A percentile compares a stretch with the other conserved stretches of the same genome.
These are phyloP conservation scores for Cyberlindnera americana DNA, from an alignment of 805 yeast species.

Conservation along the genomic window DNA sequence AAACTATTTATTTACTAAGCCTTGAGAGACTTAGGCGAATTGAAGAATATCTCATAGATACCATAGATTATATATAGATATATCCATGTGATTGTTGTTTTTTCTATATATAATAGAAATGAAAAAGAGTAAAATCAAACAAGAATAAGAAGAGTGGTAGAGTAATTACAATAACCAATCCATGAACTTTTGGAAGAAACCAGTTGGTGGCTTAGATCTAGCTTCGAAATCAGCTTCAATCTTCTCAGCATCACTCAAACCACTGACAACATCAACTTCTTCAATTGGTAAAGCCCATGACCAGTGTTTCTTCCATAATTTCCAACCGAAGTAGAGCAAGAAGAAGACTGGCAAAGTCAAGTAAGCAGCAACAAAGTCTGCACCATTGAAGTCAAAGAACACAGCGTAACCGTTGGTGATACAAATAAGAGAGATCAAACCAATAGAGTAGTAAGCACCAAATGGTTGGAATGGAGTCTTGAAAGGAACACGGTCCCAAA, in stretches of 20 bases:
- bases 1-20: too few species aligned
- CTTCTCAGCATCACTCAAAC: constrained; percentile 57
- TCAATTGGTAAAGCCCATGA: constrained; percentile 48
- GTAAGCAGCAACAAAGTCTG: constrained; percentile 70
- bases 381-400: constrained; percentile 39
- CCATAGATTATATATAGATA: too few species aligned
- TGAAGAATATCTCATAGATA: too few species aligned
- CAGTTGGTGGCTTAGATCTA: constrained; percentile 9
- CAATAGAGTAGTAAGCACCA: constrained; percentile 52
- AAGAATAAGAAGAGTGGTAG: background rate
- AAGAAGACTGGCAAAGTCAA: constrained; percentile 58
- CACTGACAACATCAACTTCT: constrained; percentile 58
- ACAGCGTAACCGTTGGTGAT: constrained; percentile 73
- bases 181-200: constrained; percentile 17
- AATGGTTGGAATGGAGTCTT: constrained; percentile 53
- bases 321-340: constrained; percentile 55
- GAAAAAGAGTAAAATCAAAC: background rate
- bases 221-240: constrained; percentile 18
- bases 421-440: constrained; percentile 48
- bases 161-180: constrained; percentile 22
- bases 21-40: too few species aligned
- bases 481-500: constrained; percentile 56
- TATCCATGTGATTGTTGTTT: too few species aligned
- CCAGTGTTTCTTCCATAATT: constrained; percentile 42
- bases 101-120: too few species aligned